Base-by-base conservation (phyloP, 768 basidiomycete genomes). In the Pulveroboletus frians region DNA sequence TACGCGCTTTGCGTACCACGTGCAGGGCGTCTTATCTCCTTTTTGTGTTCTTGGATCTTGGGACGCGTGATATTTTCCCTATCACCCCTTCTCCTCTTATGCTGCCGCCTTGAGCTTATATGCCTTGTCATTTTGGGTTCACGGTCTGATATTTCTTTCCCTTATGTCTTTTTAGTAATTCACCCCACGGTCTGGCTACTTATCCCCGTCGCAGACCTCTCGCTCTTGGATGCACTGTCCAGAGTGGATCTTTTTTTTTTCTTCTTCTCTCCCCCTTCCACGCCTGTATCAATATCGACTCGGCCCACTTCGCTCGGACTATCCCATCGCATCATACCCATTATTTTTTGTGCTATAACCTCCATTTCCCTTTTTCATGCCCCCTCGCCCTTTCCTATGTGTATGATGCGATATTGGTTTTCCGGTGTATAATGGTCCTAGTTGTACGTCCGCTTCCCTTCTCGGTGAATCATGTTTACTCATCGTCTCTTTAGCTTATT, bases 11-110 rank as follows among this genome's bases (percentile, higher is more conserved):
- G 56, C 55, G 55, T 54, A 49, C 51, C 46, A 49, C 49, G 50
- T 54, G 46, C 52, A 54, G 54, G 57, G 53, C 44, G 61, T 59
- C 49, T 61, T 14, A 65, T 70, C 61, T 65, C 46, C 53, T 47
- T 51, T 49, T 52, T 68, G 68, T 73, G 67, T 69, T 73, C 65
- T 73, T 71, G 74, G 67, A 69, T 75, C 64, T 61, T 67, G 69
- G 67, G 67, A 69, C 65, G 50, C 46, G 56, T 56, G 52, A 56
- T 63, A 61, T 67, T 60, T 58, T 43, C 38, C 46, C 34, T 26
- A 42, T 55, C 56, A 50, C 53, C 38, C 44, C 35, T 40, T 30
- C 52, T 32, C 29, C n/a, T 13, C 46, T 17, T 39, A 54, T 61
- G 57, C 52, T 62, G 49, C 49, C 21, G 18, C 50, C 41, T 3